These are phyloP conservation scores for Hygrophorus pudorinus DNA, from an alignment of 768 basidiomycete genomes.

Conservation along the genomic window DNA sequence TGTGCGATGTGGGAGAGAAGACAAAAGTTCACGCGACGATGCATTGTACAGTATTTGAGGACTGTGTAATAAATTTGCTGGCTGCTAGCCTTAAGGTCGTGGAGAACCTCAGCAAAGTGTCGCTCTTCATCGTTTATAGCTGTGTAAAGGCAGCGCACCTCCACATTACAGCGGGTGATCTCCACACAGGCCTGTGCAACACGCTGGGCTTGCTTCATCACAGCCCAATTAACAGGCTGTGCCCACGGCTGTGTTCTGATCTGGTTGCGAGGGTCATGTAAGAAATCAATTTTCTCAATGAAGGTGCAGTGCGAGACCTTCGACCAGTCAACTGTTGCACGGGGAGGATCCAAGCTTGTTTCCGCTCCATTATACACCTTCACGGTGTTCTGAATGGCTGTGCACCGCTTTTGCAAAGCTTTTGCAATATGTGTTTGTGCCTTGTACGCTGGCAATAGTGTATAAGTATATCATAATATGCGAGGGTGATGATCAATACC, in stretches of 20 bases:
- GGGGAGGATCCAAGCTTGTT: conserved; percentile 12
- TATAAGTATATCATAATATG: too few species aligned
- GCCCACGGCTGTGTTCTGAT: conserved; percentile 18
- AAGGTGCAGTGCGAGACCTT: conserved; percentile 18
- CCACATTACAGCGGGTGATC: conserved; percentile 12
- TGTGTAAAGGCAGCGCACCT: conserved; percentile 13
- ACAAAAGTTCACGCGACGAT: conserved; percentile 2
- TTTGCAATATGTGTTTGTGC: too few species aligned
- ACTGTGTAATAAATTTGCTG: background rate
- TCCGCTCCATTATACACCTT: conserved; percentile 20
- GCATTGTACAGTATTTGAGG: conserved; percentile 2
- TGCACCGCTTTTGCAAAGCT: too few species aligned
- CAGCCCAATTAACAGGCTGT: conserved; percentile 12
- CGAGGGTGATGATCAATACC: too few species aligned
- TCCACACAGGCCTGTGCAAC: conserved; percentile 14
- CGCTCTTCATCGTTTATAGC: conserved; percentile 3
- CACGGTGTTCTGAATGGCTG: conserved; percentile 19
- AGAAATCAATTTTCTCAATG: conserved; percentile 21
- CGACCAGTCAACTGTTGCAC: conserved; percentile 15
- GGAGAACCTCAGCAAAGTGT: background rate
- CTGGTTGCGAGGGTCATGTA: conserved; percentile 16
- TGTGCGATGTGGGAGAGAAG: conserved; percentile 1
- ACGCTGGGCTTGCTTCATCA: conserved; percentile 14
- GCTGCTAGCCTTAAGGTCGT: background rate
- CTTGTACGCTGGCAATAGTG: too few species aligned